Conservation (phyloP, 352 stramenopile species). For the Phytophthora cajani region DNA sequence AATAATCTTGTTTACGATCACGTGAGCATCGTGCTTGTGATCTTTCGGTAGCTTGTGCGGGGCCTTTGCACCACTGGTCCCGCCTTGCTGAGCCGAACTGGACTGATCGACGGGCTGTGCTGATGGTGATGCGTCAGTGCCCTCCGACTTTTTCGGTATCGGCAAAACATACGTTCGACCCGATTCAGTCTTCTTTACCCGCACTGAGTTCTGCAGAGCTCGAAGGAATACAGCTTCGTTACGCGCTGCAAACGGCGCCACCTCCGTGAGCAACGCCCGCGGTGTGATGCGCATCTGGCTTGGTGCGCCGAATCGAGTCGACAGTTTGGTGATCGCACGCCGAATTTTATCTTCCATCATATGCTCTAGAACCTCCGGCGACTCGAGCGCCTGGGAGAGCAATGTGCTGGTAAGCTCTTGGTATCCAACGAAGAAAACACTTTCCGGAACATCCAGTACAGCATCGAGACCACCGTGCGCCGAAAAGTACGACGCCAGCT, state of each 20-base stretch:
- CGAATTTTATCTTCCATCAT: conserved; percentile 90
- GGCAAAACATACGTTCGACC: conserved; percentile 80
- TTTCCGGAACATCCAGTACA: conserved; percentile 56
- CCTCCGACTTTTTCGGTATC: conserved; percentile 38
- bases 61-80: conserved; percentile 36
- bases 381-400: conserved; percentile 80
- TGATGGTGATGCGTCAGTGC: conserved; percentile 12
- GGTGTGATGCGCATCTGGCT: conserved; percentile 85
- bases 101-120: conserved; percentile 8
- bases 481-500: conserved; percentile 72
- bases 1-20: conserved; percentile 72
- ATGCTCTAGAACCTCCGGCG: conserved; percentile 82
- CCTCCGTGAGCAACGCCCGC: conserved; percentile 80
- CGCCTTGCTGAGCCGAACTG: conserved; percentile 20
- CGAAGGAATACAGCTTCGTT: conserved; percentile 83
- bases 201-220: conserved; percentile 70
- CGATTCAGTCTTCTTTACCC: conserved; percentile 83
- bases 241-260: conserved; percentile 70
- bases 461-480: conserved; percentile 60
- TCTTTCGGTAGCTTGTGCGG: conserved; percentile 70
- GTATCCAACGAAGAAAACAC: conserved; percentile 68
- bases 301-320: conserved; percentile 69
- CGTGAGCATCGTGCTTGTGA: conserved; percentile 68
- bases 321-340: conserved; percentile 78
- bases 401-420: conserved; percentile 76